A percentile compares a stretch with the other conserved stretches of the same genome.
phyloP scores from a whole-genome alignment of 441 rosid genomes.

The Dalechampia spathulata region DNA sequence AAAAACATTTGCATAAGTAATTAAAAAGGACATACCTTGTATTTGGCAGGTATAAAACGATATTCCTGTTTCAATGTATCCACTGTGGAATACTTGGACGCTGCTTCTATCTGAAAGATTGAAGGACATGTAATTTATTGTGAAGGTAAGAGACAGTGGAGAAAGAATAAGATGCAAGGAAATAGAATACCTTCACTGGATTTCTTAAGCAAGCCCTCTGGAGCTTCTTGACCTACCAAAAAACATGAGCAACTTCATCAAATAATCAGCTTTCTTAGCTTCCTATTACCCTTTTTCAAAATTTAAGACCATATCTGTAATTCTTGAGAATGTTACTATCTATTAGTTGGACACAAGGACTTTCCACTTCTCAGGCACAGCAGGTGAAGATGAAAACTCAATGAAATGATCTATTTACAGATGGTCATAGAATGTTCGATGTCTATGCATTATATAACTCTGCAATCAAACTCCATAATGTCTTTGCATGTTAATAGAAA shows the following conservation, averaged over 20 bases:
- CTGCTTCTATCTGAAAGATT: constrained; percentile 69
- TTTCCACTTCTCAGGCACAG: too few species aligned
- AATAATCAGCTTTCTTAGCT: constrained; percentile 9
- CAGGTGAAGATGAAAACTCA: too few species aligned
- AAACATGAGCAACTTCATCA: constrained; percentile 14
- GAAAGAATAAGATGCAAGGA: not conserved
- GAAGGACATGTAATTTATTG: constrained; percentile 12
- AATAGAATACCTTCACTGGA: constrained; percentile 73
- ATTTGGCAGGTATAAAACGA: constrained; percentile 66
- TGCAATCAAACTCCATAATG: too few species aligned
- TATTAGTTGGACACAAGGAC: too few species aligned
- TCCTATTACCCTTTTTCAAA: too few species aligned
- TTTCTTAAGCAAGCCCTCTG: constrained; percentile 87
- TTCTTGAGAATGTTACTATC: too few species aligned
- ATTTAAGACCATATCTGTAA: too few species aligned
- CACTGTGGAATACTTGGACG: constrained; percentile 87
- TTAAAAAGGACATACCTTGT: constrained; percentile 50
- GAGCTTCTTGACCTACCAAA: constrained; percentile 72
- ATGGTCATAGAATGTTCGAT: too few species aligned
- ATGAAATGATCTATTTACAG: too few species aligned
- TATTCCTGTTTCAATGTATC: constrained; percentile 85
- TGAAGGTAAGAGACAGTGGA: not conserved
- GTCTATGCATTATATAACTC: too few species aligned
- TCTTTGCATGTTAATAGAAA: too few species aligned
- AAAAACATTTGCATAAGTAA: not conserved